Evolutionary conservation across 176 grass and related monocot species (phyloP).

Genomic region (Musa acuminata): DNA sequence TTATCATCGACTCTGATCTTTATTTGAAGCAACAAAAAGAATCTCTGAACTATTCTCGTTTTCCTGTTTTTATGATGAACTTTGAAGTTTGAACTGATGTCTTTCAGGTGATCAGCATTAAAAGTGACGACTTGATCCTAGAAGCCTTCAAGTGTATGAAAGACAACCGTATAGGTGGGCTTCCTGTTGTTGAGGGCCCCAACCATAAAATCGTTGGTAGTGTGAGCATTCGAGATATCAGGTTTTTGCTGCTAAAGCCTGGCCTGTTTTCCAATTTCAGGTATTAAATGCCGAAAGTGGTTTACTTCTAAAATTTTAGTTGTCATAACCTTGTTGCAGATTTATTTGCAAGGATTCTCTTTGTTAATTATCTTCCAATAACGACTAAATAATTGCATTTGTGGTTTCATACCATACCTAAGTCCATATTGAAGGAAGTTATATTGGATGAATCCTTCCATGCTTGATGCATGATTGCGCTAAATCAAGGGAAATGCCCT

Average conservation of each 20-base stretch:
- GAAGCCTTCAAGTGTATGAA: slow-evolving; percentile 88
- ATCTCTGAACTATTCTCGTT: background rate
- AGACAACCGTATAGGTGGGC: slow-evolving; percentile 67
- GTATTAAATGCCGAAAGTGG: slow-evolving; percentile 21
- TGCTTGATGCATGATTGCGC: background rate
- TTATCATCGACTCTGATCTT: too few relatives aligned
- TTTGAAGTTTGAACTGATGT: slow-evolving; percentile 6
- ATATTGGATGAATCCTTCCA: too few relatives aligned
- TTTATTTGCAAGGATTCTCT: background rate
- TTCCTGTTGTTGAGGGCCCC: slow-evolving; percentile 67
- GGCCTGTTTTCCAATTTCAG: slow-evolving; percentile 74
- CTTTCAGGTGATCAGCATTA: slow-evolving; percentile 71
- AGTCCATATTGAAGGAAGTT: background rate
- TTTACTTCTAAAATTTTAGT: background rate
- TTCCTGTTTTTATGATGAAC: background rate
- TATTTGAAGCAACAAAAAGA: too few relatives aligned
- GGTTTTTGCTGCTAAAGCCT: slow-evolving; percentile 68
- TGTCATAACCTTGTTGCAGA: background rate
- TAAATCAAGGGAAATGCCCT: background rate
- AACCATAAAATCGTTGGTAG: slow-evolving; percentile 64
- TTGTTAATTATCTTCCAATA: background rate
- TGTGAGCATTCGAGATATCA: slow-evolving; percentile 69
- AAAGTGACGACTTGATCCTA: slow-evolving; percentile 64
- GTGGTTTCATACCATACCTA: background rate
- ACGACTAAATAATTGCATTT: background rate